phyloP scores from a whole-genome alignment of 148 eudicot genomes.

The Cornus florida region DNA sequence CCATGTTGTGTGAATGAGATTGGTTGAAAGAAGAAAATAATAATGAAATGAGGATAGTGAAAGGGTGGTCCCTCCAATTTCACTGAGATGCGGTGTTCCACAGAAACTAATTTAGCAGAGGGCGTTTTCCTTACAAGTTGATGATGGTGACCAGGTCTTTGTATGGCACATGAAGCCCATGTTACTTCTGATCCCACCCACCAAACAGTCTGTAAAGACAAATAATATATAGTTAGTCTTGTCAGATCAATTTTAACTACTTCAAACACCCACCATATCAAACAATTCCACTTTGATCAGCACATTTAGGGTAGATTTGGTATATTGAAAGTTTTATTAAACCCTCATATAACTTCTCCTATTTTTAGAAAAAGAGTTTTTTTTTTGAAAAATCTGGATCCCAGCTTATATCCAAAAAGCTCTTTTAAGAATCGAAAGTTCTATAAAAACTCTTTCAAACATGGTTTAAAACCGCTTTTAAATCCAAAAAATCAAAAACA shows the following conservation, averaged over 20 bases:
- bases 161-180: conserved; percentile 68
- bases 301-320: too few relatives aligned
- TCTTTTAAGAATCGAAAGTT: too few relatives aligned
- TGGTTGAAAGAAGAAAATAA: conserved; percentile 14
- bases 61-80: conserved; percentile 15
- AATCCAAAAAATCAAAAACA: too few relatives aligned
- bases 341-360: too few relatives aligned
- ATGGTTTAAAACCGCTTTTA: too few relatives aligned
- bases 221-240: neutral
- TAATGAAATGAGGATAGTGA: conserved; percentile 3
- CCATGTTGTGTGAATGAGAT: conserved; percentile 1
- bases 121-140: conserved; percentile 20
- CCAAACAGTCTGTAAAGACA: too few relatives aligned
- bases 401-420: too few relatives aligned
- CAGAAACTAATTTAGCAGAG: conserved; percentile 25
- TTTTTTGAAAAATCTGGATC: too few relatives aligned
- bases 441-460: too few relatives aligned
- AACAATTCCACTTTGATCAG: too few relatives aligned
- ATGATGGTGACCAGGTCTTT: conserved; percentile 47
- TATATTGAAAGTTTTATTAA: too few relatives aligned
- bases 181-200: conserved; percentile 64
- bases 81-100: conserved; percentile 31
- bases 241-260: conserved; percentile 14
- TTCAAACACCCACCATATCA: conserved; percentile 1
- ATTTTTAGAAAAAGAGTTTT: too few relatives aligned